Base-by-base conservation (phyloP, 1,284 basidiomycete species). In the Leccinum subrobustum region DNA sequence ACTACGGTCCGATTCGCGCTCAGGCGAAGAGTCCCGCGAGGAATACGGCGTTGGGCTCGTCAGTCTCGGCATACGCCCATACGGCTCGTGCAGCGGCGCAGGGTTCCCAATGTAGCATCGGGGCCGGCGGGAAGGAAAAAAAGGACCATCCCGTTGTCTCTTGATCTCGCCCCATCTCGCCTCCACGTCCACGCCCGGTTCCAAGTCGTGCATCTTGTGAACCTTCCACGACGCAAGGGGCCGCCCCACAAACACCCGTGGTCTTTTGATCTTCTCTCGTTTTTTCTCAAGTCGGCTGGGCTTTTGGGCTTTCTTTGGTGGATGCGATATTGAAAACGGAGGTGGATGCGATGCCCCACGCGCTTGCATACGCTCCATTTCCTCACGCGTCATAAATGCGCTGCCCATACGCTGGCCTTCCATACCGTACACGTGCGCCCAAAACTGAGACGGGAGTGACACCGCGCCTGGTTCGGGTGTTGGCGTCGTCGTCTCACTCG, bases 401-500 rank as follows among this genome's bases (percentile, higher is more conserved):
- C 61, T 62, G 29, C 74, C 71, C 6, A 73, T 29, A 1, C 53
- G 70, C 3, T 73, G 62, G 0, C 74, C 71, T 54, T 72, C 65
- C 35, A 75, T 48, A 14, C 70, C 70, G 6, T 73, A 75, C 6
- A 75, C 73, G 31, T 74, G 73, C 7, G 73, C 74, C 71, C 71
- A 75, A 16, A 75, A 75, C n/a, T 51, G 64, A 1, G 71, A 3
- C 4, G 27, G 57, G 4, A 4, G 6, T 1, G 59, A 31, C 6
- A 23, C 0, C 20, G 54, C 5, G 16, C 56, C 9, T 1, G 60
- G 48, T 37, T 62, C 61, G 0, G 70, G 64, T 1, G 56, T 60
- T 35, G 57, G 51, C 6, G 59, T 57, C 50, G 57, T 63, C 35
- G 4, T 20, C 1, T 20, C 18, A 14, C 59, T 60, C 1, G 25